Base-by-base conservation (phyloP, 176 grass and related monocot genomes). In the Bonia amplexicaulis region DNA sequence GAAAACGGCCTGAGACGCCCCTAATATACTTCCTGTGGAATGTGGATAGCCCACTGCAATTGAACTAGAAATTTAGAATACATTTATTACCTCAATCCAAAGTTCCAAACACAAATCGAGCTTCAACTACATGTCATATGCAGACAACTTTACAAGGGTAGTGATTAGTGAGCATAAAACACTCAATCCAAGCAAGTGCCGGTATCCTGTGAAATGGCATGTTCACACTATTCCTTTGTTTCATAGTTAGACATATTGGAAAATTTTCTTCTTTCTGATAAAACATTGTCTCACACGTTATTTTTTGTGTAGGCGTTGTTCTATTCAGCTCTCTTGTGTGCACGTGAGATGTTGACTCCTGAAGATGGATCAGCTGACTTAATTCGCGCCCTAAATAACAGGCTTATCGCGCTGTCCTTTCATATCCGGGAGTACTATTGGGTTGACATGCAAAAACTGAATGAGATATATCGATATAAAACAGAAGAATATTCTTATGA, bases 381-480 rank as follows among this genome's bases (percentile, higher is more conserved):
- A 84, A 97, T 94, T 33, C 94, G 94, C 2, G 94, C 90, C 57
- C 74, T 97, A 81, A 92, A 97, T 76, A 97, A 90, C 81, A 93
- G 94, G 78, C 86, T 97, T 72, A 90, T 97, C 5, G 92, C 94
- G 20, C 77, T 97, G 29, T 97, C 92, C 53, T 94, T 97, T 86
- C 94, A 97, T 85, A 97, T 93, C 73, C 90, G 89, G 52, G 94
- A 97, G 71, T 97, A 97, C 60, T 97, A 97, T 79, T 97, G 91
- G 94, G 64, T 94, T 53, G 91, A 94, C 76, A 94, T 90, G 89
- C 65, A 82, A 65, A 97, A 97, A 73, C 84, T 97, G 63, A 97
- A 97, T 60, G 94, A 94, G 83, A 97, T 97, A 73, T 97, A 97
- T 80, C 85, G 94, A n/a, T 97, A 97, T 63, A 97, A 94, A 87